These are phyloP conservation scores for Actinidia chinensis DNA, from an alignment of 179 eudicot species.

Conservation along the genomic window DNA sequence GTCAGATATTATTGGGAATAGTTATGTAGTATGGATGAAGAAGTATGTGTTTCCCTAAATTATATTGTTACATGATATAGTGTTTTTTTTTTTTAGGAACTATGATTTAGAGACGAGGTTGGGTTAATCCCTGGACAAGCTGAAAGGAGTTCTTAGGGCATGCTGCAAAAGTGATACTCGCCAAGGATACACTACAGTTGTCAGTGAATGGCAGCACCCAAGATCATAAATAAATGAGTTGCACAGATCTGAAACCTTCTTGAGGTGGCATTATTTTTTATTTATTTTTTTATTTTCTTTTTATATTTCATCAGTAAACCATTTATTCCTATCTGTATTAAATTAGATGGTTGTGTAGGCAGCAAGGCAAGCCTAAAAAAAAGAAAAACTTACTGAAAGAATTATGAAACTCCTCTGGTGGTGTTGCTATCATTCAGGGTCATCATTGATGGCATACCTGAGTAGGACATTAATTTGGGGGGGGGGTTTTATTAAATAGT, in stretches of 20 bases:
- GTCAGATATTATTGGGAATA: constrained; percentile 19
- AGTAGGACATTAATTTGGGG: too few relatives aligned
- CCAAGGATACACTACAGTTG: constrained; percentile 80
- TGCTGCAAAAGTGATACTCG: constrained; percentile 73
- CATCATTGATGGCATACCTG: too few relatives aligned
- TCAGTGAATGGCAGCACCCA: constrained; percentile 87
- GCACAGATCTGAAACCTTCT: constrained; percentile 63
- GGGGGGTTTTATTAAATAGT: too few relatives aligned
- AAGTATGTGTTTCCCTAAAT: neutral
- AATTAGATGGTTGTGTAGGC: too few relatives aligned
- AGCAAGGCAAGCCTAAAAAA: too few relatives aligned
- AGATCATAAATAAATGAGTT: constrained; percentile 61
- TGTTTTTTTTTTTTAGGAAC: constrained; percentile 63
- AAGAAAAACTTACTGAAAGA: too few relatives aligned
- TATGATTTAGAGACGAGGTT: constrained; percentile 77
- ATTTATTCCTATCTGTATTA: neutral
- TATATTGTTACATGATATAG: neutral
- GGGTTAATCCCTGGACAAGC: constrained; percentile 64
- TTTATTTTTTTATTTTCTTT: neutral
- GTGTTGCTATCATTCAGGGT: too few relatives aligned
- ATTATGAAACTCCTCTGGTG: too few relatives aligned
- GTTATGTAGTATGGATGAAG: neutral
- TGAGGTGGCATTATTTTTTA: constrained; percentile 48
- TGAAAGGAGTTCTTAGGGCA: constrained; percentile 72
- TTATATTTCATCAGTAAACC: neutral